Conservation (phyloP, 1,284 basidiomycete genomes). For the Tilletia horrida region DNA sequence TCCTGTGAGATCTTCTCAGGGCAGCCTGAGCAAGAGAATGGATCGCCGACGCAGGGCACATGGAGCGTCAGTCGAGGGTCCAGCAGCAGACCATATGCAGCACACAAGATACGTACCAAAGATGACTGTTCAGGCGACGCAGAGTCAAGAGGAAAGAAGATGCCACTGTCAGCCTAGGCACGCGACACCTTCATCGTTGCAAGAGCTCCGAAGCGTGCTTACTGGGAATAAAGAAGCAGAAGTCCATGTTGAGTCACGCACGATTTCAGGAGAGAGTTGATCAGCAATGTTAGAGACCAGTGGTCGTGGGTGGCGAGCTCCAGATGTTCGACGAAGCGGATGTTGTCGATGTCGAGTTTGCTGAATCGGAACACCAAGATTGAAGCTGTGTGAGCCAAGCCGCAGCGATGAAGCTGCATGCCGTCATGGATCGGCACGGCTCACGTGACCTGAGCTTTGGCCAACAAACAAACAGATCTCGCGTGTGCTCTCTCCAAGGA, state of each 20-base stretch:
- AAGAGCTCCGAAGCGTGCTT: background rate
- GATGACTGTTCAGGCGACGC: background rate
- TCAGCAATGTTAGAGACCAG: background rate
- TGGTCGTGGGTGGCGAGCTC: too few species aligned
- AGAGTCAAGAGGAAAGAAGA: background rate
- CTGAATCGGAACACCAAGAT: background rate
- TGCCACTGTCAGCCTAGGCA: background rate
- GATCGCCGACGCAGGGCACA: constrained; percentile 1
- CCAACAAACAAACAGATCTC: background rate
- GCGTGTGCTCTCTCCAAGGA: too few species aligned
- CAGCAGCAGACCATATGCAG: background rate
- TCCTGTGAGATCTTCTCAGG: constrained; percentile 52
- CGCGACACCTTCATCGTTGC: too few species aligned
- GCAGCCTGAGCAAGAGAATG: constrained; percentile 45
- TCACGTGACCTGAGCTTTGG: background rate
- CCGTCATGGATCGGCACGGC: background rate
- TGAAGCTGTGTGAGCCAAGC: background rate
- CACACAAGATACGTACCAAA: background rate
- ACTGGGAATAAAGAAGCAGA: constrained; percentile 15
- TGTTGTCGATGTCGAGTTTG: background rate
- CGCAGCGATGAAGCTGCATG: background rate
- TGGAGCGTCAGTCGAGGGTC: background rate
- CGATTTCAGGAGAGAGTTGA: background rate
- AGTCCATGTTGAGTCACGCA: background rate
- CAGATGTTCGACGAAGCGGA: too few species aligned